These are phyloP conservation scores for Quillaja saponaria DNA, from an alignment of 306 rosid genomes.

Conservation along the genomic window DNA sequence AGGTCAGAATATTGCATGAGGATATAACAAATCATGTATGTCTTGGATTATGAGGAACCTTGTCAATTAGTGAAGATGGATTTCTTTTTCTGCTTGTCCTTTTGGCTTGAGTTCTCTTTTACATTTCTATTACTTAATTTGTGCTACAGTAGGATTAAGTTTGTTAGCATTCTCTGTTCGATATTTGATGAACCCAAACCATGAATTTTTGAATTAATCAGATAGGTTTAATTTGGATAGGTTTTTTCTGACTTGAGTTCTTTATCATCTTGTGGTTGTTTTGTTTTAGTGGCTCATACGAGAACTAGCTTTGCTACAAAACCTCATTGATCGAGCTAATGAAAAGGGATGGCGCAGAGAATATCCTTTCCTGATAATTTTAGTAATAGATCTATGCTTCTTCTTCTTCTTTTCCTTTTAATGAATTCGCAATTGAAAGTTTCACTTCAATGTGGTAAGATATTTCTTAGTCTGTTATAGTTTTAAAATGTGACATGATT, in stretches of 20 bases:
- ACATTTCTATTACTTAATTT: not conserved
- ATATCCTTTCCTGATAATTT: constrained; percentile 68
- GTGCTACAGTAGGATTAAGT: constrained; percentile 21
- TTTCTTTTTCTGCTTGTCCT: too few species aligned
- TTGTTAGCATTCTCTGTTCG: constrained; percentile 12
- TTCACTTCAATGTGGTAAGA: constrained; percentile 5
- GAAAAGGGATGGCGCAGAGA: constrained; percentile 94
- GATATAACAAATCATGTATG: constrained; percentile 81
- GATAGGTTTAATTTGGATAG: too few species aligned
- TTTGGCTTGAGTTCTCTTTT: not conserved
- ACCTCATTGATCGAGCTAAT: constrained; percentile 74
- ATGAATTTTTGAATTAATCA: too few species aligned
- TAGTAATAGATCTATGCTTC: too few species aligned
- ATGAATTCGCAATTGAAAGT: constrained; percentile 9
- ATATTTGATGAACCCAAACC: not conserved
- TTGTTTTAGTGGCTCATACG: constrained; percentile 66
- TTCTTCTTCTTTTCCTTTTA: too few species aligned
- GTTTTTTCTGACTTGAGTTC: too few species aligned
- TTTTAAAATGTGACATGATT: constrained; percentile 14
- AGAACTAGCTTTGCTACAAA: constrained; percentile 56
- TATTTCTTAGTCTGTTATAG: constrained; percentile 13
- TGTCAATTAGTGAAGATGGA: not conserved
- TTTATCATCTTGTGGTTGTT: constrained; percentile 38
- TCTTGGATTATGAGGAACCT: constrained; percentile 22
- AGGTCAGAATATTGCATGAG: constrained; percentile 66